Evolutionary conservation across 176 grass and related monocot genomes (phyloP), one percentile per base, ranked within the genome.

Genomic region (Pontederia crassipes): DNA sequence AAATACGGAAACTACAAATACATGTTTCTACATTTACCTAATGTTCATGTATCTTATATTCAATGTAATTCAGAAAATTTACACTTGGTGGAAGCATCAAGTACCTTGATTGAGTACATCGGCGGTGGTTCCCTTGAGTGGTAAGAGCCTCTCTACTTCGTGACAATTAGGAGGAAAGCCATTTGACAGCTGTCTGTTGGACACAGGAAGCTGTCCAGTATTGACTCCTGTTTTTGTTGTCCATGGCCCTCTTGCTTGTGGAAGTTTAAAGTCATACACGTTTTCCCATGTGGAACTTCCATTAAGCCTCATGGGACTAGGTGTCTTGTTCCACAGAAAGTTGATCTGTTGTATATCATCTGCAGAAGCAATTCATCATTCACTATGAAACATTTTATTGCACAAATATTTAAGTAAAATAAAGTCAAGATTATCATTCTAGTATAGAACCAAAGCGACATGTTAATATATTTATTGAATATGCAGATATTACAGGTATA

Each of bases 311-410:
- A 85, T 85, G 49, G 80, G 75, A 68, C 66, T 71, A 66, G 79
- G 72, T 72, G 65, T 57, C 64, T 83, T 81, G 78, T 81, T 74
- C 68, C 81, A 89, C 11, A 86, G 66, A 59, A 98, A 67, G 78
- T 65, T 83, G 67, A 73, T 71, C 13, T 74, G 83, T 55, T 83
- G 82, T 62, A 74, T 84, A 61, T 81, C 77, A 86, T 93, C 94
- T 98, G 79, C 63, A 83, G 24, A 71, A 45, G 67, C 49, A 66
- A 52, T 15, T 57, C 12, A 50, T 65, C 4, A 17, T 17, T 71
- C 17, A 32, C 57, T 58, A 68, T 28, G 20, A 56, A 15, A 29
- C 28, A 60, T 10, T 35, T 12, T 14, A 45, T 2, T 46, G 16
- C 13, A 54, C 74, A 62, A 64, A 61, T 55, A 4, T 28, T 69